Percentiles rank a stretch among this genome's conserved stretches.
These are phyloP conservation scores for Leishmania braziliensis DNA, from an alignment of 208 protist species.

Conservation along the genomic window DNA sequence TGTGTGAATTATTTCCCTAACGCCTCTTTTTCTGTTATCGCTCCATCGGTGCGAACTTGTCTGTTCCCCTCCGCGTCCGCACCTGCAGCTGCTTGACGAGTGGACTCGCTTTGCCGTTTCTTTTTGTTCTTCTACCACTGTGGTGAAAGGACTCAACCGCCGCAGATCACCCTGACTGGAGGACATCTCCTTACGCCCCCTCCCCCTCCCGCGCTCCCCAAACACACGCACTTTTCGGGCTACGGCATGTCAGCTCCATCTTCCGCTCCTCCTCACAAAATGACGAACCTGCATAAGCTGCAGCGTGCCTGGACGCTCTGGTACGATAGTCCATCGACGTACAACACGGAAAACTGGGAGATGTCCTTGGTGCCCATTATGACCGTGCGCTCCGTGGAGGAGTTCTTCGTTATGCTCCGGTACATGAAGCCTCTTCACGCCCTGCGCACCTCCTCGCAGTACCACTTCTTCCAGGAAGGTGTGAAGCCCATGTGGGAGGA, in stretches of 20 bases:
- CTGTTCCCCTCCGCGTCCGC: not conserved
- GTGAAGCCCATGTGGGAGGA: slow-evolving; percentile 94
- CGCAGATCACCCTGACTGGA: not conserved
- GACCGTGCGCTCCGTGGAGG: slow-evolving; percentile 82
- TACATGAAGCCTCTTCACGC: slow-evolving; percentile 87
- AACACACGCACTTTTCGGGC: not conserved
- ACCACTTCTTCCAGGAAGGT: slow-evolving; percentile 91
- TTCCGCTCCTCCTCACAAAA: slow-evolving; percentile 1
- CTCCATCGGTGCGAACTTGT: not conserved
- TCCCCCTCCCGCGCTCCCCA: not conserved
- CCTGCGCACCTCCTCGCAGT: slow-evolving; percentile 80
- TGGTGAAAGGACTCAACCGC: not conserved
- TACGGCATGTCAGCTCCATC: slow-evolving; percentile 1
- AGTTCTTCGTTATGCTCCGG: slow-evolving; percentile 86
- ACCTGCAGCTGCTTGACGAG: not conserved
- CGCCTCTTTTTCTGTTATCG: not conserved
- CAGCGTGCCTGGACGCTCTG: slow-evolving; percentile 81
- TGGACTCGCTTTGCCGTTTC: not conserved
- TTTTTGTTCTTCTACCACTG: not conserved
- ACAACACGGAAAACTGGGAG: slow-evolving; percentile 79
- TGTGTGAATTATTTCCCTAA: not conserved
- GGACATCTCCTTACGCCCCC: not conserved
- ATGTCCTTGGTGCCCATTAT: slow-evolving; percentile 76
- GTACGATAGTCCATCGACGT: slow-evolving; percentile 87
- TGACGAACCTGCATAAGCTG: slow-evolving; percentile 44